These are phyloP conservation scores for Oryza glaberrima DNA, from an alignment of 176 grass and related monocot genomes.

Conservation along the genomic window DNA sequence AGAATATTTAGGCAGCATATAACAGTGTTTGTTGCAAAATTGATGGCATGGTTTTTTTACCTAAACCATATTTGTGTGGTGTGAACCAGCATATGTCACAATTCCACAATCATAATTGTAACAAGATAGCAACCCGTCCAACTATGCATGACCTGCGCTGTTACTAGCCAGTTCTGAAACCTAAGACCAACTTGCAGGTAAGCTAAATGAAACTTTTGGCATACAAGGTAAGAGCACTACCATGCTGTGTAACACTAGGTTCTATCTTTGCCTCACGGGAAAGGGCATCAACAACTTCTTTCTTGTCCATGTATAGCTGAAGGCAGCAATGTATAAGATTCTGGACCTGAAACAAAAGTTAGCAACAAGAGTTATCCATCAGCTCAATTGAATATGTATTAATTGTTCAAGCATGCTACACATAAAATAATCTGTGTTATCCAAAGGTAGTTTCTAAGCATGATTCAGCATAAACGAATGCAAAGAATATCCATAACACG, in stretches of 20 bases:
- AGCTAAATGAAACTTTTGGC: background rate
- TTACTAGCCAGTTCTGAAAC: background rate
- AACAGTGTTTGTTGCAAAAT: background rate
- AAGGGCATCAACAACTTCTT: conserved; percentile 80
- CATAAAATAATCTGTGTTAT: background rate
- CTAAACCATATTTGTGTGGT: background rate
- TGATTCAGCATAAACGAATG: background rate
- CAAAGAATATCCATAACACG: background rate
- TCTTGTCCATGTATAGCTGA: conserved; percentile 86
- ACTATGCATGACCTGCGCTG: background rate
- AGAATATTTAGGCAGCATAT: background rate
- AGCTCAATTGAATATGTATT: background rate
- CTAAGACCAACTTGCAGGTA: conserved; percentile 23
- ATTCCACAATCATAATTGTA: conserved; percentile 18
- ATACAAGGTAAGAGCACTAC: conserved; percentile 43
- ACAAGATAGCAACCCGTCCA: background rate
- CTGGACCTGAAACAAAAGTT: conserved; percentile 54
- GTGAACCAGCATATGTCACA: background rate
- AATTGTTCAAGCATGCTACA: background rate
- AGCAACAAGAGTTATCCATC: background rate
- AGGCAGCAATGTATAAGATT: conserved; percentile 81
- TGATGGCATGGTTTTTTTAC: background rate
- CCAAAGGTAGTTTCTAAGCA: background rate
- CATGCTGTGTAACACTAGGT: conserved; percentile 89
- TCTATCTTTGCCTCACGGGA: conserved; percentile 81